Evolutionary conservation across 331 rosid species (phyloP), one percentile per base, ranked within the genome.

Genomic region (Malus hybrid): DNA sequence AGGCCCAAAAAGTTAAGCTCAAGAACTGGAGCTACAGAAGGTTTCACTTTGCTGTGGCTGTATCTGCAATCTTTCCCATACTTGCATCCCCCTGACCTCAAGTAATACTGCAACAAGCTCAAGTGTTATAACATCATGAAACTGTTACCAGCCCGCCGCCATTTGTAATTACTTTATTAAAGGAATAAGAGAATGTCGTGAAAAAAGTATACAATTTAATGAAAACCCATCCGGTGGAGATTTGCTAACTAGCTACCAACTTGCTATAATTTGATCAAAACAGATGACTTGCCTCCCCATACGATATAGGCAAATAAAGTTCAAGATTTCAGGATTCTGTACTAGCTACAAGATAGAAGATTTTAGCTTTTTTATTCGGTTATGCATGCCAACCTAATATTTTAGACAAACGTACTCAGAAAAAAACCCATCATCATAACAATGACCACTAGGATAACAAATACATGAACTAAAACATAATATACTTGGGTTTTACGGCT

Each of bases 61-160:
- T 85, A 92, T 87, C 87, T 90, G 70, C 99, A 95, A 22, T 91
- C 86, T 20, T 87, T 82, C 70, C 99, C 99, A 71, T 71, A 89
- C 88, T 90, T 90, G 58, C 99, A 92, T 22, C 99, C 99, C 30
- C 98, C 99, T 14, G 93, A 87, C 48, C 86, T 89, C 79, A 73
- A 85, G 80, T 95, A 89, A 79, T 81, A 95, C 99, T 95, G 92
- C 82, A 84, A 82, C 52, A 79, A 71, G 67, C 85, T 77, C 86
- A 61, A 55, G 67, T 75, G 52, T 68, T 70, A 63, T 63, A 62
- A 36, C 48, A 80, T 52, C 65, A 73, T 6, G 24, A 36, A 63
- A 72, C 24, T 34, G 66, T 68, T 61, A 80, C 85, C 71, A 79
- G 80, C 73, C 46, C 46, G 0, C 77, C 61, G 33, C 48, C 66